These are phyloP conservation scores for Lichenothelia convexa DNA, from an alignment of 495 filamentous ascomycete species.

Conservation along the genomic window DNA sequence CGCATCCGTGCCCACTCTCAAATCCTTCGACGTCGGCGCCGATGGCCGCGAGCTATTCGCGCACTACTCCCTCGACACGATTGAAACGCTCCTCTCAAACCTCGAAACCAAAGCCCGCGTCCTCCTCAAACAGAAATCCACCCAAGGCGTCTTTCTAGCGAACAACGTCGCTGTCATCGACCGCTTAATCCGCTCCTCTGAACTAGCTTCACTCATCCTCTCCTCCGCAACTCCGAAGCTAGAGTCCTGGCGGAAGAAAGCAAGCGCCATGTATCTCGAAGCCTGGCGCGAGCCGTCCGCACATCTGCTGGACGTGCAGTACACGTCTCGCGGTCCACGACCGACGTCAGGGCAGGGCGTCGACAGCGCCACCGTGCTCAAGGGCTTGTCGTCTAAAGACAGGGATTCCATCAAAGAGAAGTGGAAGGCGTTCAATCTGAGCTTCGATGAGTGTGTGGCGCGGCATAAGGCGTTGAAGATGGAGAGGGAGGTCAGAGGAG, in stretches of 20 bases:
- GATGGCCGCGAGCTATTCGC: constrained; percentile 78
- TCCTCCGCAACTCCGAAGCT: constrained; percentile 36
- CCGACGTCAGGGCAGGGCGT: constrained; percentile 48
- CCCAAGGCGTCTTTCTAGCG: constrained; percentile 75
- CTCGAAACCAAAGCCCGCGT: constrained; percentile 61
- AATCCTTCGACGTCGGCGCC: constrained; percentile 71
- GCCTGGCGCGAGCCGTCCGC: constrained; percentile 75
- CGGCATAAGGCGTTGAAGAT: constrained; percentile 64
- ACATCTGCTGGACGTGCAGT: constrained; percentile 76
- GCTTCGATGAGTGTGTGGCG: constrained; percentile 70
- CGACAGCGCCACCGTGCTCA: constrained; percentile 65
- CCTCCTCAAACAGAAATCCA: constrained; percentile 57
- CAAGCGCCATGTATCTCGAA: constrained; percentile 62
- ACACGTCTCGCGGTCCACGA: constrained; percentile 54
- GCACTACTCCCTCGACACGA: constrained; percentile 69
- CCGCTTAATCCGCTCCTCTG: constrained; percentile 64
- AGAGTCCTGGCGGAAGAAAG: constrained; percentile 76
- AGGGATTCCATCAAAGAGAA: constrained; percentile 93
- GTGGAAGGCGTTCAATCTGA: constrained; percentile 76
- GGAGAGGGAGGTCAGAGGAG: constrained; percentile 68
- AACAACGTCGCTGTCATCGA: constrained; percentile 80
- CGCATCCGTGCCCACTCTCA: constrained; percentile 49
- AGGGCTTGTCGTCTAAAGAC: constrained; percentile 67
- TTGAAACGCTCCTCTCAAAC: constrained; percentile 57
- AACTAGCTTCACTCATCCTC: constrained; percentile 56